Evolutionary conservation across 495 filamentous ascomycete species (phyloP).

Genomic region (Ramalina intermedia): DNA sequence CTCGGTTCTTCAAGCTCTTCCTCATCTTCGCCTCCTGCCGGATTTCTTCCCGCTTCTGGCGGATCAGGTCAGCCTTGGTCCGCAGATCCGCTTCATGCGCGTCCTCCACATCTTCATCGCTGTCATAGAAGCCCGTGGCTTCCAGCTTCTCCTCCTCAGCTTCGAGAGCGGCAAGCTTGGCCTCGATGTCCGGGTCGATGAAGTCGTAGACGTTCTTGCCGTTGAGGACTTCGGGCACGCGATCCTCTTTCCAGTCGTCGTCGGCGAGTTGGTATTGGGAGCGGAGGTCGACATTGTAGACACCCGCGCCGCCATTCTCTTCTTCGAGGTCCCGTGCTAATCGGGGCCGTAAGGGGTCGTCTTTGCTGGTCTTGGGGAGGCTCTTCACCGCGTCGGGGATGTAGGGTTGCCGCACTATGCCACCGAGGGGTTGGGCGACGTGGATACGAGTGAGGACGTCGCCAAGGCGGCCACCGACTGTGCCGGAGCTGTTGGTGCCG

Average conservation of each 20-base stretch:
- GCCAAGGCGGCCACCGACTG: conserved; percentile 60
- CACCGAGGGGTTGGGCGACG: conserved; percentile 81
- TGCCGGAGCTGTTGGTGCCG: conserved; percentile 58
- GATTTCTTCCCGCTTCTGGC: conserved; percentile 78
- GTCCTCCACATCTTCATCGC: conserved; percentile 54
- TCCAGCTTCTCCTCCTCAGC: conserved; percentile 88
- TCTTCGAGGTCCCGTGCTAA: conserved; percentile 82
- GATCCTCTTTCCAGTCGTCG: conserved; percentile 88
- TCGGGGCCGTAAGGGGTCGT: conserved; percentile 62
- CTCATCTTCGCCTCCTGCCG: conserved; percentile 82
- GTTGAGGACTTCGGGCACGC: conserved; percentile 80
- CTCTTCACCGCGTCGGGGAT: conserved; percentile 75
- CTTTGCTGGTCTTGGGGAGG: conserved; percentile 76
- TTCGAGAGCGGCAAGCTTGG: conserved; percentile 77
- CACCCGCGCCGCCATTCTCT: conserved; percentile 85
- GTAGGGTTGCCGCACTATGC: conserved; percentile 61
- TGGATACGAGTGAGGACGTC: conserved; percentile 89
- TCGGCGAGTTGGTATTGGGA: conserved; percentile 73
- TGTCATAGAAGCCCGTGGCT: conserved; percentile 69
- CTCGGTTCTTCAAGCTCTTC: conserved; percentile 91
- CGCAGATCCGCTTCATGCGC: conserved; percentile 73
- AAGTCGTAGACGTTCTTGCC: conserved; percentile 96
- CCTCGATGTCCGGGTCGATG: conserved; percentile 91
- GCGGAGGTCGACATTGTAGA: conserved; percentile 84
- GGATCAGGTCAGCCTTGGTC: conserved; percentile 86